Conservation (phyloP, 2,329 filamentous ascomycete genomes). For the Boeremia lycopersici region DNA sequence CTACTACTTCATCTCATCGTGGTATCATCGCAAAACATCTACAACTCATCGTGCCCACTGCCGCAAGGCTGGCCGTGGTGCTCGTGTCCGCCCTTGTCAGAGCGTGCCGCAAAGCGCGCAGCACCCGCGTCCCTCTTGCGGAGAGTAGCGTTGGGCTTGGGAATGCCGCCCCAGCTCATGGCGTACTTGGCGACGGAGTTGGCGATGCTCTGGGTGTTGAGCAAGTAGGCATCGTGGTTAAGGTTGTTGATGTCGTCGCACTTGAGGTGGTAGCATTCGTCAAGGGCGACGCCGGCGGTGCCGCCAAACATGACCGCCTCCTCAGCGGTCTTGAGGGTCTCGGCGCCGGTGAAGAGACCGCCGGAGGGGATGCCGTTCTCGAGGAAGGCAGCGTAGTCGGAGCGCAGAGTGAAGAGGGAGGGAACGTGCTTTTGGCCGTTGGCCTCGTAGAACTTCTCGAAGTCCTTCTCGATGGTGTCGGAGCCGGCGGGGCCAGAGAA, state of each 20-base stretch:
- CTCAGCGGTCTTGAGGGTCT: conserved; percentile 48
- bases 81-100: conserved; percentile 35
- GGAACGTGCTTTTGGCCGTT: conserved; percentile 41
- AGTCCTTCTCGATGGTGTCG: conserved; percentile 44
- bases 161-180: conserved; percentile 44
- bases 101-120: conserved; percentile 27
- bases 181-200: conserved; percentile 49
- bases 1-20: conserved; percentile 13
- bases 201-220: conserved; percentile 49
- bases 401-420: conserved; percentile 47
- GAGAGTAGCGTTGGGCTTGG: conserved; percentile 32
- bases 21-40: conserved; percentile 17
- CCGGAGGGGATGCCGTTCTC: conserved; percentile 49
- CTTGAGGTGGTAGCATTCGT: conserved; percentile 47
- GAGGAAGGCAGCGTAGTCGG: conserved; percentile 51
- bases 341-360: conserved; percentile 50
- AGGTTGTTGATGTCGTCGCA: conserved; percentile 48
- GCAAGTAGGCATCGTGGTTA: conserved; percentile 43
- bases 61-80: conserved; percentile 37
- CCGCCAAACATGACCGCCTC: conserved; percentile 47
- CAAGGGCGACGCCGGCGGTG: conserved; percentile 44
- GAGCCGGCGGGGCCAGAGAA: conserved; percentile 45
- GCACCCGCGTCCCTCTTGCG: conserved; percentile 40
- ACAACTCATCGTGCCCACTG: conserved; percentile 25
- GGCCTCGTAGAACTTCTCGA: conserved; percentile 44